Evolutionary conservation across 192 early-diverging fungal genomes (phyloP), one percentile per base, ranked within the genome.

Genomic region (Endogone sp.): DNA sequence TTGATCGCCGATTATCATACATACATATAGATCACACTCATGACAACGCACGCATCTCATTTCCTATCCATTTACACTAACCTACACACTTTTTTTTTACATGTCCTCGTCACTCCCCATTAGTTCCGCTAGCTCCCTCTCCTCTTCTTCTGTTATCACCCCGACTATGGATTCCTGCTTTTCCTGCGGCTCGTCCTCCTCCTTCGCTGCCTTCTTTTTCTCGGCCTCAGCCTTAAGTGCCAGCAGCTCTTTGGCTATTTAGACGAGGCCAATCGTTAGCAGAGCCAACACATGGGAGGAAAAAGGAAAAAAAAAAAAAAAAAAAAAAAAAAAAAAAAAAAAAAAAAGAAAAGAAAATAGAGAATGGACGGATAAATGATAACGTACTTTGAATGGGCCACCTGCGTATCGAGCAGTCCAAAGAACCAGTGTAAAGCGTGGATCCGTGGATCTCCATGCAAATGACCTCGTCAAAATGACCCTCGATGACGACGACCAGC

Each of bases 381-480:
- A 6, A 25, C 27, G 72, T 77, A 81, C 86, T 84, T 62, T 70
- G 68, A n/a, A 96, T 75, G 8, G 83, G 81, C 96, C 96, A 98
- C 21, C 66, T 75, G 49, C 95, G 89, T 31, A 99, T 74, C 2
- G 97, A 95, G 23, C 86, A 83, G 74, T 99, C 97, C 28, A 98
- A 74, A 0, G 92, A 91, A 21, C 84, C 90, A 16, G 92, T 91
- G 73, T 92, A 93, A 20, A 98, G 77, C 3, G 75, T 82, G 3
- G 83, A 75, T 6, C 92, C 91, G 32, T 76, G 59, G 2, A 84
- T 71, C 2, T 75, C 75, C 69, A 98, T 75, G 57, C 84, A 79
- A 0, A 89, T 86, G 2, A 99, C 89, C 73, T 97, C 95, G 70
- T 94, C 95, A 66, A 91, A 95, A 70, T 99, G 97, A 3, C 91